Base-by-base conservation (phyloP, 306 rosid species). In the Corylus americana region DNA sequence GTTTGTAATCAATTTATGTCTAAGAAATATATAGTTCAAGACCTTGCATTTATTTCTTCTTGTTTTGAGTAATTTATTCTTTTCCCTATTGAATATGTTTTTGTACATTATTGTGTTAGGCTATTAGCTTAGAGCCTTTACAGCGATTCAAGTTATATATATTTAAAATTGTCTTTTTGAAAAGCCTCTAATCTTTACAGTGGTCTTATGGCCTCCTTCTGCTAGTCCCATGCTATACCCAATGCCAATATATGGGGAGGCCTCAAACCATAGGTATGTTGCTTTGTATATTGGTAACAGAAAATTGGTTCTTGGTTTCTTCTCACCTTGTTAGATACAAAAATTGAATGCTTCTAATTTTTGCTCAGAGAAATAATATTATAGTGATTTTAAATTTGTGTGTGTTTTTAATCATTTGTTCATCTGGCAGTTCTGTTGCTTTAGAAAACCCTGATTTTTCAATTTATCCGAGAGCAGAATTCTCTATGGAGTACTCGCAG, bases 151-250 rank as follows among this genome's bases (percentile, higher is more conserved):
- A 5, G 31, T 27, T 12, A 53, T 53, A 2, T 39, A 12, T 4
- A 53, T 14, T 0, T 2, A 16, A 53, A 48, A 66, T 37, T 61
- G 39, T 39, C 35, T 66, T 44, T 44, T 68, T 77, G 80, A 85
- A 70, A 61, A 77, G 77, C 64, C 58, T 49, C 25, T 71, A 53
- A 89, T 59, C 47, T 78, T 73, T 64, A 83, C 92, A 95, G 99
- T 95, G 73, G 76, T 86, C 74, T 83, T 95, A 79, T 95, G 97
- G 98, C 98, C 99, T 86, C 98, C 98, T 82, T 93, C 94, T 79
- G 94, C 99, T 35, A 86, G 92, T 89, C 88, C 97, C 42, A 79
- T 80, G 74, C 78, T 93, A 58, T 95, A 91, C 78, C 97, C 93
- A 57, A 90, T 84, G 99, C 94, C 94, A 69, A 87, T 95, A 76